Evolutionary conservation across 345 rosid species (phyloP).

Genomic region (Brassica nigra): DNA sequence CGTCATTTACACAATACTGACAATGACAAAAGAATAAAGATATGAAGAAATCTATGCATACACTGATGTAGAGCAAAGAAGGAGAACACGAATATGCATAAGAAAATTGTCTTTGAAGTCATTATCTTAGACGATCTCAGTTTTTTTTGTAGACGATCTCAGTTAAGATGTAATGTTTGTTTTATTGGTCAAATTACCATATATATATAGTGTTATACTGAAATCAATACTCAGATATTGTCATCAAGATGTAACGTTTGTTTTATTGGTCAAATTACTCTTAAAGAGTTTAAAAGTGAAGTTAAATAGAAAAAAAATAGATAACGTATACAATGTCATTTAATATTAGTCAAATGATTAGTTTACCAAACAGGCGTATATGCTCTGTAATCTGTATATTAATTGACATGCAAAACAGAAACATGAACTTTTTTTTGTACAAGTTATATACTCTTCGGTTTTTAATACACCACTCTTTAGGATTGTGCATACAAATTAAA

Average conservation of each 20-base stretch:
- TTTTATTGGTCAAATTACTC: no score
- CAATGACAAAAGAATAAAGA: not conserved
- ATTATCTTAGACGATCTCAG: not conserved
- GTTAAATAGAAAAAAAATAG: not conserved
- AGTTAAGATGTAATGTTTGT: not conserved
- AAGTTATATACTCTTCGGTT: no score
- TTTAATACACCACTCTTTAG: no score
- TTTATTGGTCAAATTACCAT: not conserved
- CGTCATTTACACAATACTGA: not conserved
- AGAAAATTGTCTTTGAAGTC: conserved; percentile 4
- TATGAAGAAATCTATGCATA: not conserved
- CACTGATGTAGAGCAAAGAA: conserved; percentile 21
- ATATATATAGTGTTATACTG: not conserved
- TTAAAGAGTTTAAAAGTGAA: not conserved
- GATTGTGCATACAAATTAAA: no score
- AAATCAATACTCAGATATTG: not conserved
- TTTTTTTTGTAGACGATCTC: not conserved
- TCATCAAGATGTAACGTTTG: not conserved
- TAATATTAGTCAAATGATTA: not conserved
- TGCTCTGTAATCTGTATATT: not conserved
- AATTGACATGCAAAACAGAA: not conserved
- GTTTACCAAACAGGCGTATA: not conserved
- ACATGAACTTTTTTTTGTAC: not conserved
- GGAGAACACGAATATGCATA: conserved; percentile 22
- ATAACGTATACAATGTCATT: not conserved